Conservation (phyloP, 768 basidiomycete species). For the Cystobasidium tubakii region DNA sequence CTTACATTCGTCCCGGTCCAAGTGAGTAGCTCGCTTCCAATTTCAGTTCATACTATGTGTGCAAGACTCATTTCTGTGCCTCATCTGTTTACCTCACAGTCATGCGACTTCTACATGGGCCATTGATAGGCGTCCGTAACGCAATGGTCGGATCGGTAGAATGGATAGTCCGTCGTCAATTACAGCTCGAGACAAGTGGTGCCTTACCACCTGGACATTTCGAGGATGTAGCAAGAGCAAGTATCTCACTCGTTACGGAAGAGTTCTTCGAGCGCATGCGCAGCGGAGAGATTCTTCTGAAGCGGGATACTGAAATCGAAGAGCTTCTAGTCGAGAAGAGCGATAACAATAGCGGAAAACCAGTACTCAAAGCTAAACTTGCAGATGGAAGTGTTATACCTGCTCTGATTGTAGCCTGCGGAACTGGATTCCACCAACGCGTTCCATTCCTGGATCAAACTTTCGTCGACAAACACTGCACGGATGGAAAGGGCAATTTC, state of each 20-base stretch:
- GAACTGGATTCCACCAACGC: constrained; percentile 32
- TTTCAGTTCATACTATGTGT: background rate
- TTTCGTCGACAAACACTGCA: background rate
- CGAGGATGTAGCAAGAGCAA: constrained; percentile 33
- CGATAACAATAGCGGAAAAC: background rate
- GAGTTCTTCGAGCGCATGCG: constrained; percentile 14
- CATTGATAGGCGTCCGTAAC: constrained; percentile 1
- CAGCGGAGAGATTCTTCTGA: constrained; percentile 9
- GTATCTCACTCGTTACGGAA: constrained; percentile 30
- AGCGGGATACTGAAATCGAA: constrained; percentile 26
- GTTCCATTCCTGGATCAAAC: constrained; percentile 27
- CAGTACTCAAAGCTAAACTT: background rate
- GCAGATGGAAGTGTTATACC: constrained; percentile 21
- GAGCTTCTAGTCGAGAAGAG: background rate
- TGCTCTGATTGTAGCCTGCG: constrained; percentile 24
- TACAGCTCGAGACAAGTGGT: constrained; percentile 6
- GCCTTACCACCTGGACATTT: constrained; percentile 31
- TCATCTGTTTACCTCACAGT: background rate
- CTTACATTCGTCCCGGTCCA: constrained; percentile 23
- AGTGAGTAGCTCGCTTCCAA: background rate
- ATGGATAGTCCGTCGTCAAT: background rate
- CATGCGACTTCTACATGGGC: constrained; percentile 31
- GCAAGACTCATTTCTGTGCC: background rate
- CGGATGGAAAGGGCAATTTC: constrained; percentile 20
- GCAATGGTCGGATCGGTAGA: constrained; percentile 27